Evolutionary conservation across 1,284 basidiomycete genomes (phyloP), one percentile per base, ranked within the genome.

Genomic region (Ceratobasidium sp.): DNA sequence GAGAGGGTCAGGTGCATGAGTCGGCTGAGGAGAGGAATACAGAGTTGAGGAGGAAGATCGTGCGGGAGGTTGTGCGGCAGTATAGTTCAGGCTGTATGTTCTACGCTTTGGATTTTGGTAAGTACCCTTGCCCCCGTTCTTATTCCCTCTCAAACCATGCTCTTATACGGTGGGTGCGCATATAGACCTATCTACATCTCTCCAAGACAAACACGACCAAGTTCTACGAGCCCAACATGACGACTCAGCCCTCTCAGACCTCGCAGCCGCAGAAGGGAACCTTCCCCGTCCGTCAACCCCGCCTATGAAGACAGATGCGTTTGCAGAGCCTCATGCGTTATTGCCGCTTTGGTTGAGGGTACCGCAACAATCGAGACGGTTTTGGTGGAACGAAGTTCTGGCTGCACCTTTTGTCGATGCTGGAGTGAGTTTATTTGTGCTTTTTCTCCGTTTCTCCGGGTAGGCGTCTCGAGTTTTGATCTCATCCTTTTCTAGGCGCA

Each of bases 321-420:
- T 93, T 36, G 84, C 86, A 1, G 93, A 96, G 81, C 92, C 93
- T 0, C 85, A 87, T 74, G 84, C 88, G 0, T 89, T 88, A 0
- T 85, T 95, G 51, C 94, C 95, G 0, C 85, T 96, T 5, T 96
- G 95, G 93, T 86, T 93, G 50, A 86, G 93, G 9, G 93, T 94
- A 0, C 93, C 96, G 76, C 87, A 88, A 56, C 89, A 92, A 56
- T 71, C 67, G 7, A 56, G 67, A 22, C 54, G 44, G 11, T 96
- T 93, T 80, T 97, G 93, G 93, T 96, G 94, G 92, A 97, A 97
- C 78, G 93, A 95, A 79, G 90, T 89, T 86, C 85, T 96, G 76
- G 86, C 87, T 19, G 91, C 91, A 77, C 89, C 92, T 1, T 90
- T 94, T 77, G 84, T 92, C 59, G 91, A 94, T 77, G 90, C 90